phyloP scores from a whole-genome alignment of 257 asterid species.

The Ilex asprella region DNA sequence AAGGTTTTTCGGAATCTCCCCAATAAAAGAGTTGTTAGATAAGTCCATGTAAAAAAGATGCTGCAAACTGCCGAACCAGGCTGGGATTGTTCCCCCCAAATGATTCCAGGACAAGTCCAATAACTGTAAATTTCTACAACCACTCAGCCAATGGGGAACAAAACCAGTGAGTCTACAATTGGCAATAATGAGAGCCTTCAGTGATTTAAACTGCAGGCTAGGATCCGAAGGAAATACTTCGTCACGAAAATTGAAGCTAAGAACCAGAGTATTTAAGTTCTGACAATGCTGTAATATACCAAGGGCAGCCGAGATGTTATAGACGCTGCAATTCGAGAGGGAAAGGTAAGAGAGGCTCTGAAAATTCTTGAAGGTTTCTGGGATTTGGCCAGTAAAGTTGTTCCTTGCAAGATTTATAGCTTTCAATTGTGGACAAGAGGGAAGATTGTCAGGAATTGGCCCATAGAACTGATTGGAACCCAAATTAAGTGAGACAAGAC shows the following conservation, averaged over 20 bases:
- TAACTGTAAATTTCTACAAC: constrained; percentile 38
- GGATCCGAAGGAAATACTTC: constrained; percentile 49
- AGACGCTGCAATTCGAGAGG: no score
- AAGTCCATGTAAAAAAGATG: constrained; percentile 69
- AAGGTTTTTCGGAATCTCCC: constrained; percentile 57
- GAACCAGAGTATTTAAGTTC: no score
- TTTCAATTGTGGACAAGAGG: no score
- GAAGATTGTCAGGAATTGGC: no score
- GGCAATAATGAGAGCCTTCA: constrained; percentile 60
- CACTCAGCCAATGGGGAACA: constrained; percentile 65
- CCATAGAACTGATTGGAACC: no score
- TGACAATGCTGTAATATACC: no score
- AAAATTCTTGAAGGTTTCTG: no score
- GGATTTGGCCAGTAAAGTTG: no score
- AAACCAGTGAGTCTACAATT: constrained; percentile 62
- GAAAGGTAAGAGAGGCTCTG: no score
- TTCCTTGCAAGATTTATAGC: no score
- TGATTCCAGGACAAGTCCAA: constrained; percentile 78
- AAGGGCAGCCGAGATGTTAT: no score
- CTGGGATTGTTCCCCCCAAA: constrained; percentile 50
- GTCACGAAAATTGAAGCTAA: constrained; percentile 46
- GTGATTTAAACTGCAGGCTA: constrained; percentile 40
- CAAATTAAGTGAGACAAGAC: no score
- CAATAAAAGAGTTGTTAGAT: constrained; percentile 61
- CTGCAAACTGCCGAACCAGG: constrained; percentile 58